These are phyloP conservation scores for Strobilomyces echinocephalus DNA, from an alignment of 768 basidiomycete genomes.

Conservation along the genomic window DNA sequence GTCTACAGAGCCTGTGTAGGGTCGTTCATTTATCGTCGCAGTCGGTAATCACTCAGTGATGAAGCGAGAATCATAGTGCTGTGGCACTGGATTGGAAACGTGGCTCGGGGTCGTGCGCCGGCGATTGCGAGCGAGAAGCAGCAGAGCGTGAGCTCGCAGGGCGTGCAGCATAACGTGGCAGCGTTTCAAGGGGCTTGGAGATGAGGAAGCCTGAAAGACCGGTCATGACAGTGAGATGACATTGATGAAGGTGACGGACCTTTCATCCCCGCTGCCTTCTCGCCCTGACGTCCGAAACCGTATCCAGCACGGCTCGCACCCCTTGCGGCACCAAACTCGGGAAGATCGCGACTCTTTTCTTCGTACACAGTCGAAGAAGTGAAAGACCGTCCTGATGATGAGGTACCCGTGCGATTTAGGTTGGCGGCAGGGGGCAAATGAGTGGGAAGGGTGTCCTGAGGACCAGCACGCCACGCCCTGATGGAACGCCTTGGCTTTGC, in stretches of 20 bases:
- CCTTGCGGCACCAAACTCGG: constrained; percentile 21
- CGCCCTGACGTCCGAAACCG: constrained; percentile 78
- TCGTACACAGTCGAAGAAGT: constrained; percentile 29
- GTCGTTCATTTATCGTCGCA: constrained; percentile 17
- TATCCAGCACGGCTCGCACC: constrained; percentile 44
- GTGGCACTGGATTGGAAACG: constrained; percentile 28
- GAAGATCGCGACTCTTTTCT: constrained; percentile 21
- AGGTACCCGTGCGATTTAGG: constrained; percentile 24
- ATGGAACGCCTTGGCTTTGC: constrained; percentile 61
- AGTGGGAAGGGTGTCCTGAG: constrained; percentile 46
- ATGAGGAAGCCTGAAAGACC: constrained; percentile 45
- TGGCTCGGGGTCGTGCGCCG: constrained; percentile 12
- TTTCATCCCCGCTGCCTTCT: constrained; percentile 62
- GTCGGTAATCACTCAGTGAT: constrained; percentile 20
- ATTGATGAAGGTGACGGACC: constrained; percentile 33
- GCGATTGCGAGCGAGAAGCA: constrained; percentile 23
- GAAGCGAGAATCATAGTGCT: constrained; percentile 21
- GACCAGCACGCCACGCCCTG: constrained; percentile 56
- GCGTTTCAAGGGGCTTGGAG: constrained; percentile 55
- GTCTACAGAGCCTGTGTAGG: constrained; percentile 8
- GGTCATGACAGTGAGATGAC: constrained; percentile 2
- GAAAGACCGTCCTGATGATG: constrained; percentile 20
- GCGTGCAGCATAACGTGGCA: constrained; percentile 53
- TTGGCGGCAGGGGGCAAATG: constrained; percentile 30
- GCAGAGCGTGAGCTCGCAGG: constrained; percentile 25